Evolutionary conservation across 371 early-diverging fungal species (phyloP), one percentile per base, ranked within the genome.

Genomic region (Mortierella sp.): DNA sequence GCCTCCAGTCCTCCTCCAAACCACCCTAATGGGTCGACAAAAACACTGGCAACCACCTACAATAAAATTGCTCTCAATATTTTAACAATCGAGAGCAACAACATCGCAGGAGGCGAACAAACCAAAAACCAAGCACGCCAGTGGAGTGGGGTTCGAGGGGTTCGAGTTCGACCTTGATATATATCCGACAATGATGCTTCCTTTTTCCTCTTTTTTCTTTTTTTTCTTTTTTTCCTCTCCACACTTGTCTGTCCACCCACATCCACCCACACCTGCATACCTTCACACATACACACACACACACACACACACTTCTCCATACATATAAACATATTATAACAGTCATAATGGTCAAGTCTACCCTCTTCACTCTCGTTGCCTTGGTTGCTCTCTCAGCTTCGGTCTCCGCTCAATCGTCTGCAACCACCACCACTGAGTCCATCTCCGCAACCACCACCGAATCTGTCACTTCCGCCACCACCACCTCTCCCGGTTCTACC

Each of bases 301-400:
- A 21, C 32, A 24, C 28, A 3, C n/a, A 4, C 36, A 9, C 22
- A 24, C 21, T 13, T 62, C 62, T 62, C 45, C 24, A 59, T 41
- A 57, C 13, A 38, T 43, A 7, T 40, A 38, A 58, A 36, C 50
- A 6, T 47, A 52, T 58, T 57, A 53, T 9, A 33, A 11, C 32
- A 33, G 33, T 16, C 28, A 66, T 57, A 38, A 67, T 63, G 63
- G 28, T 15, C 53, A 60, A 58, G 24, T 71, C 65, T 6, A 43
- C 69, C 65, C 7, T 64, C 55, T 38, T 69, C 40, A 36, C 67
- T 47, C n/a, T 67, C 62, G 61, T 52, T 10, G 69, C 69, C 22
- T n/a, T 73, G 38, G 58, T 45, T 6, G 53, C 57, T 50, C 67
- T 64, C 10, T 15, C 64, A 41, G 41, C 63, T 47, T 36, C 61